phyloP scores from a whole-genome alignment of 805 yeast species.

The Kurtzmaniella fragi region DNA sequence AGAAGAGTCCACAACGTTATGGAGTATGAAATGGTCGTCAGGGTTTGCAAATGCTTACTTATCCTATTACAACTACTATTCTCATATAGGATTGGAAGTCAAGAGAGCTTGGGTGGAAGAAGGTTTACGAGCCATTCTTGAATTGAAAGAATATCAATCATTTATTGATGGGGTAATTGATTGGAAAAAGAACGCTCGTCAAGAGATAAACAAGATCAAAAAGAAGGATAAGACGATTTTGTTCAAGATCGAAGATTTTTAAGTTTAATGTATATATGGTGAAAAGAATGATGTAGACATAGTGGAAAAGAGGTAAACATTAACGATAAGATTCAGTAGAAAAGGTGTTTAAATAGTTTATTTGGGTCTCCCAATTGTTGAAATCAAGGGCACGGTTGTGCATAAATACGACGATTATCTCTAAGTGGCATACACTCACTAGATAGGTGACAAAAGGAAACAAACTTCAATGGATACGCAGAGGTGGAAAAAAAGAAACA shows the following conservation, averaged over 20 bases:
- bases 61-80: conserved; percentile 29
- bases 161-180: conserved; percentile 11
- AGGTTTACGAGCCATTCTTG: conserved; percentile 23
- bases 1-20: conserved; percentile 22
- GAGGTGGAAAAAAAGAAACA: too few species aligned
- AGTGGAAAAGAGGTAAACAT: too few species aligned
- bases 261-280: conserved; percentile 1
- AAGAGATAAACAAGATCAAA: conserved; percentile 20
- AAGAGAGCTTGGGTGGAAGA: conserved; percentile 29
- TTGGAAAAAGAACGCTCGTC: conserved; percentile 33
- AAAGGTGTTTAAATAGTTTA: too few species aligned
- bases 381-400: too few species aligned
- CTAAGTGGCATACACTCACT: too few species aligned
- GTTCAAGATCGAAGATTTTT: conserved; percentile 35
- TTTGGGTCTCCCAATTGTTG: too few species aligned
- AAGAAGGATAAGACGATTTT: conserved; percentile 29
- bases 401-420: too few species aligned
- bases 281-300: not conserved
- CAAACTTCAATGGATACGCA: too few species aligned
- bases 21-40: conserved; percentile 32
- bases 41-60: conserved; percentile 24
- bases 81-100: conserved; percentile 22
- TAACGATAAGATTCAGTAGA: too few species aligned
- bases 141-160: conserved; percentile 17
- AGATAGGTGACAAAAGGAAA: too few species aligned